phyloP scores from a whole-genome alignment of 208 protist species.

The Crithidia bombi region DNA sequence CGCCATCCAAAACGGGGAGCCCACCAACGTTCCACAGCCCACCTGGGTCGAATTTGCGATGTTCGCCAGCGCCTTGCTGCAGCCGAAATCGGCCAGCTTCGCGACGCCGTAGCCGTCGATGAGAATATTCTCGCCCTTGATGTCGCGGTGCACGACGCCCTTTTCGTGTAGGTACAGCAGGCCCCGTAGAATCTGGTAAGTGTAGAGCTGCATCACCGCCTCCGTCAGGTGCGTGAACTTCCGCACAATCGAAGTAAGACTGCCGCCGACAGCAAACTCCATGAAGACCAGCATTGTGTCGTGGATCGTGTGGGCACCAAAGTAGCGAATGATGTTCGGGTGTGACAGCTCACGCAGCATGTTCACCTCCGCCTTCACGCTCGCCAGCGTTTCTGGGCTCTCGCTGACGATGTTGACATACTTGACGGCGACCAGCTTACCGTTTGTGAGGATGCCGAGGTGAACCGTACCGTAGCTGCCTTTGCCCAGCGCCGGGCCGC shows the following conservation, averaged over 20 bases:
- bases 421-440: constrained; percentile 69
- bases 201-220: constrained; percentile 78
- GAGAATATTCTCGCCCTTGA: constrained; percentile 93
- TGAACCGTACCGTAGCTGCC: constrained; percentile 76
- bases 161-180: constrained; percentile 90
- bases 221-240: constrained; percentile 80
- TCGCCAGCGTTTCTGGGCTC: constrained; percentile 50
- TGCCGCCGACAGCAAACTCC: constrained; percentile 91
- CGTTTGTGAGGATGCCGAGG: constrained; percentile 61
- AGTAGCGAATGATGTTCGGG: constrained; percentile 89
- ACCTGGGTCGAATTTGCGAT: constrained; percentile 56
- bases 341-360: constrained; percentile 80
- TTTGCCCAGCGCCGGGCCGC: constrained; percentile 71
- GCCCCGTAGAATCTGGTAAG: constrained; percentile 76
- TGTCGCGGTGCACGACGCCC: constrained; percentile 90
- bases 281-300: constrained; percentile 89
- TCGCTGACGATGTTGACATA: constrained; percentile 64
- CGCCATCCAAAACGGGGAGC: constrained; percentile 90
- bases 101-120: constrained; percentile 83
- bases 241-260: constrained; percentile 73
- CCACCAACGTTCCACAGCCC: constrained; percentile 73
- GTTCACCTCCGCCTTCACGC: constrained; percentile 71
- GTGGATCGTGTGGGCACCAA: constrained; percentile 66
- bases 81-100: constrained; percentile 93
- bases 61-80: constrained; percentile 73